Conservation (phyloP, 2,329 filamentous ascomycete genomes). For the Paraconiothyrium brasiliense region DNA sequence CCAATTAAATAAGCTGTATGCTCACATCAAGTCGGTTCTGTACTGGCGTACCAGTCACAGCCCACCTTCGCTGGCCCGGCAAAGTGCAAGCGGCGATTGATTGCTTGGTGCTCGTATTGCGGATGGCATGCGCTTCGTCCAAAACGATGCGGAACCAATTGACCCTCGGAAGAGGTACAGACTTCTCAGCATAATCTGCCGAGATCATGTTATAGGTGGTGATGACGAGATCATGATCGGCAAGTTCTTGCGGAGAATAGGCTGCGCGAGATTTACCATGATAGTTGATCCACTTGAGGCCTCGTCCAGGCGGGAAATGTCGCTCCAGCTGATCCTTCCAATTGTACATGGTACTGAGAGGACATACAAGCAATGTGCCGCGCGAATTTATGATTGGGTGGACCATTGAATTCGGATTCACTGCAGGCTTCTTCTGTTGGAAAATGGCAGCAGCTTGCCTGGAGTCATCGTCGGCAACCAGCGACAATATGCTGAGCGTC, state of each 20-base stretch:
- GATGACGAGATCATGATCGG: constrained; percentile 82
- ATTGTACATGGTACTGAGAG: constrained; percentile 89
- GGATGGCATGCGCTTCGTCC: constrained; percentile 94
- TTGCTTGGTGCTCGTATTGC: constrained; percentile 81
- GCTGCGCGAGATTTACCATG: constrained; percentile 83
- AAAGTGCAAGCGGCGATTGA: constrained; percentile 86
- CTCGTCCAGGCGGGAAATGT: constrained; percentile 71
- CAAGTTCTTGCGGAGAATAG: constrained; percentile 65
- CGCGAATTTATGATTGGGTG: constrained; percentile 69
- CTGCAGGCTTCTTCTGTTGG: constrained; percentile 61
- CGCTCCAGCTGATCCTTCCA: constrained; percentile 93
- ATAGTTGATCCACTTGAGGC: constrained; percentile 80
- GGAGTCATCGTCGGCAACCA: constrained; percentile 70
- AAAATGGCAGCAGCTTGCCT: constrained; percentile 71
- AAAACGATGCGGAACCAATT: constrained; percentile 95
- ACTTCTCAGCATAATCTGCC: constrained; percentile 71
- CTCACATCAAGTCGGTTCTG: constrained; percentile 79
- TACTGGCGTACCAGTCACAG: constrained; percentile 95
- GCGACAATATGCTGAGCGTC: constrained; percentile 79
- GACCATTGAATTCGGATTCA: constrained; percentile 23
- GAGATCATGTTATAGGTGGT: constrained; percentile 92
- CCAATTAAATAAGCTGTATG: neutral
- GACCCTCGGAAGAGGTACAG: constrained; percentile 77
- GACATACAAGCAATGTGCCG: constrained; percentile 86
- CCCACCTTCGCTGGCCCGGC: constrained; percentile 86